Evolutionary conservation across 495 filamentous ascomycete genomes (phyloP).

Genomic region (Darksidea phi): DNA sequence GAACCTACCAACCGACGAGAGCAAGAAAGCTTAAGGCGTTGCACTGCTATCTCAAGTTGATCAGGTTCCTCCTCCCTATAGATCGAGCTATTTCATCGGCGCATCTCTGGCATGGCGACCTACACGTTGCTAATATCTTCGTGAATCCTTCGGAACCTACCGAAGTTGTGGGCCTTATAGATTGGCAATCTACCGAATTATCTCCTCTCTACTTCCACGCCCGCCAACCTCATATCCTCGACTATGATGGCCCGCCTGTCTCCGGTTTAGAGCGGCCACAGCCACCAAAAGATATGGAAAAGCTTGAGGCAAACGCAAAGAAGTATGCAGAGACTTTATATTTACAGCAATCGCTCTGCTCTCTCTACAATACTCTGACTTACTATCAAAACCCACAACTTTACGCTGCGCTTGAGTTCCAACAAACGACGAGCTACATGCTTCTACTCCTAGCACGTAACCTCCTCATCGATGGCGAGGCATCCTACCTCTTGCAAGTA

Average conservation of each 20-base stretch:
- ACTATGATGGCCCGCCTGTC: slow-evolving; percentile 22
- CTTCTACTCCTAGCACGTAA: slow-evolving; percentile 21
- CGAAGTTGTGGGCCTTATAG: slow-evolving; percentile 21
- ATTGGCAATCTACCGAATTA: slow-evolving; percentile 25
- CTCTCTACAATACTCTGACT: slow-evolving; percentile 24
- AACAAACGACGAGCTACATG: slow-evolving; percentile 11
- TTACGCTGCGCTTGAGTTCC: slow-evolving; percentile 21
- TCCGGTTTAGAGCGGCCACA: slow-evolving; percentile 16
- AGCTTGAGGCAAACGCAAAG: slow-evolving; percentile 17
- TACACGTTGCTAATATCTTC: slow-evolving; percentile 33
- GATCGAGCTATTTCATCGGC: slow-evolving; percentile 7
- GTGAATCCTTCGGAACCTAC: slow-evolving; percentile 24
- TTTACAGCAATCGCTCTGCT: slow-evolving; percentile 24
- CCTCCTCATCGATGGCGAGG: slow-evolving; percentile 20
- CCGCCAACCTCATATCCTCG: slow-evolving; percentile 21
- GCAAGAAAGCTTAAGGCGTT: slow-evolving; percentile 12
- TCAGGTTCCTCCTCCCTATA: slow-evolving; percentile 11
- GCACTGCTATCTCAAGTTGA: slow-evolving; percentile 17
- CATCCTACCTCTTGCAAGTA: slow-evolving; percentile 6
- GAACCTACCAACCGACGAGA: slow-evolving; percentile 16
- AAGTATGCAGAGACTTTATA: slow-evolving; percentile 20
- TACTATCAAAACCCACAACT: slow-evolving; percentile 15
- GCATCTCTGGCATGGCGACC: slow-evolving; percentile 28
- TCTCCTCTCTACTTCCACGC: slow-evolving; percentile 30
- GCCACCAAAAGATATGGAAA: slow-evolving; percentile 16